phyloP scores from a whole-genome alignment of 768 basidiomycete genomes.

The Pluteus cervinus region DNA sequence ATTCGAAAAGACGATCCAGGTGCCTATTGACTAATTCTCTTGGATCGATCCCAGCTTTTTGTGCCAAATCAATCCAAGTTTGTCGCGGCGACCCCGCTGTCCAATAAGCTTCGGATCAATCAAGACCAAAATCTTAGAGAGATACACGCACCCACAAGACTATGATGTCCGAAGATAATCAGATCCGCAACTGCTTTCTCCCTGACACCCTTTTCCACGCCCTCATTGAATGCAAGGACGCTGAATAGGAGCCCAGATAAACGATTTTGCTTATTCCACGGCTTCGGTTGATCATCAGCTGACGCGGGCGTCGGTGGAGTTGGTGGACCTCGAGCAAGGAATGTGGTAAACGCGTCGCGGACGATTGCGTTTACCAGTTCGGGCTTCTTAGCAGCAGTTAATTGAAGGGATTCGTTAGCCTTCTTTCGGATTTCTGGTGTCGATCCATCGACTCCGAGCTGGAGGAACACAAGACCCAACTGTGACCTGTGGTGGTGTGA shows the following conservation, averaged over 20 bases:
- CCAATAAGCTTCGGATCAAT: neutral
- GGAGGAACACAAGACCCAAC: constrained; percentile 61
- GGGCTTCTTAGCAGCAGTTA: constrained; percentile 33
- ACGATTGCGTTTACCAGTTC: constrained; percentile 45
- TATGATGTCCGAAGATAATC: constrained; percentile 72
- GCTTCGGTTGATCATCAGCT: constrained; percentile 26
- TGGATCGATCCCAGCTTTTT: constrained; percentile 64
- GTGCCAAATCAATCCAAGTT: constrained; percentile 81
- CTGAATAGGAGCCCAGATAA: constrained; percentile 49
- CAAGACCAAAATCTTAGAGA: neutral
- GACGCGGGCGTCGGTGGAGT: constrained; percentile 16
- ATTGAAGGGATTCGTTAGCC: constrained; percentile 36
- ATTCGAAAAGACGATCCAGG: constrained; percentile 41
- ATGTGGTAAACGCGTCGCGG: constrained; percentile 50
- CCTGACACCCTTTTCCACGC: constrained; percentile 29
- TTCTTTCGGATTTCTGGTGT: constrained; percentile 48
- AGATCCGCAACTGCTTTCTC: constrained; percentile 47
- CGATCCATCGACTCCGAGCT: constrained; percentile 58
- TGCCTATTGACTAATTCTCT: constrained; percentile 46
- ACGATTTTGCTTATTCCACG: constrained; percentile 44
- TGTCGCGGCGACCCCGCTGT: constrained; percentile 47
- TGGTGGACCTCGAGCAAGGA: constrained; percentile 33
- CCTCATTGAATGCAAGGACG: constrained; percentile 39
- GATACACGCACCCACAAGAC: constrained; percentile 44
- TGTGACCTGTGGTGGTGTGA: constrained; percentile 34